Evolutionary conservation across 192 early-diverging fungal genomes (phyloP).

Genomic region (Chytriomyces confervae): DNA sequence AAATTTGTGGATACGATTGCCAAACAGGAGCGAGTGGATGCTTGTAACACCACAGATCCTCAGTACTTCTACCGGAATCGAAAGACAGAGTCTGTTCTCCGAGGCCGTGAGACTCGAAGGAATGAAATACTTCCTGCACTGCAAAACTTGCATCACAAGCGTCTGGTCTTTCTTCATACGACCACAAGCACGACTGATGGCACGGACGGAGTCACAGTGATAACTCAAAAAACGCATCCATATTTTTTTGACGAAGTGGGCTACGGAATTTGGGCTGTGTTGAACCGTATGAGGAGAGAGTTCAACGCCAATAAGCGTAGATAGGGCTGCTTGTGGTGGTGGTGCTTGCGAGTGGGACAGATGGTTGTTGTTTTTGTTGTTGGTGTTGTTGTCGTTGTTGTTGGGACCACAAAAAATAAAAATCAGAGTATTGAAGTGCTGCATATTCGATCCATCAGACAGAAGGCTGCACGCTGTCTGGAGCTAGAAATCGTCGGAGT

Average conservation of each 20-base stretch:
- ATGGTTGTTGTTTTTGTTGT: no score
- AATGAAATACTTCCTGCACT: slow-evolving; percentile 19
- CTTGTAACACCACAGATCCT: slow-evolving; percentile 42
- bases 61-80: slow-evolving; percentile 40
- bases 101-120: slow-evolving; percentile 31
- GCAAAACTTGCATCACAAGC: slow-evolving; percentile 10
- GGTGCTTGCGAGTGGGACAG: no score
- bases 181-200: slow-evolving; percentile 31
- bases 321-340: no score
- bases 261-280: slow-evolving; percentile 38
- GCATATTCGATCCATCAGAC: no score
- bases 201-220: slow-evolving; percentile 26
- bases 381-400: no score
- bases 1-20: slow-evolving; percentile 42
- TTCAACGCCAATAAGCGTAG: background rate
- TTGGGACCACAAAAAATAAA: no score
- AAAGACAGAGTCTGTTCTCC: slow-evolving; percentile 12
- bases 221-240: slow-evolving; percentile 33
- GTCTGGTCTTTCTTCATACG: slow-evolving; percentile 41
- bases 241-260: slow-evolving; percentile 39
- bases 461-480: no score
- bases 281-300: slow-evolving; percentile 26
- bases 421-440: no score
- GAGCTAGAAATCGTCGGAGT: no score
- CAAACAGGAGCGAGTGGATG: slow-evolving; percentile 42